Evolutionary conservation across 2,329 filamentous ascomycete genomes (phyloP).

Genomic region (Catunica adiposa): DNA sequence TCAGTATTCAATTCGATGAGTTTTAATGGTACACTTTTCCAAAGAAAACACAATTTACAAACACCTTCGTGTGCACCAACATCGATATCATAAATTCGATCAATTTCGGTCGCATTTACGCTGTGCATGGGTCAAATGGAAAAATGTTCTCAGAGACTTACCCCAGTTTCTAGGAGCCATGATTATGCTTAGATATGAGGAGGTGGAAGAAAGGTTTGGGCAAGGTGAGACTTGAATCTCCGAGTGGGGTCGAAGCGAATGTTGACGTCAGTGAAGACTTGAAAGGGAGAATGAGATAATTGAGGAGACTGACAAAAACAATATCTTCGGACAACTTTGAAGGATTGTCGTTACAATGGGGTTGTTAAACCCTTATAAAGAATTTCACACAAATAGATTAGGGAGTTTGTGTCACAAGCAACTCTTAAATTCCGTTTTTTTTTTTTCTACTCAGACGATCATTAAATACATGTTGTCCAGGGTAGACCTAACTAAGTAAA

Average conservation of each 20-base stretch:
- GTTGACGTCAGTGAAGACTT: neutral
- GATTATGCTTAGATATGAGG: neutral
- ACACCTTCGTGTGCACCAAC: conserved; percentile 23
- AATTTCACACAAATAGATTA: too few species aligned
- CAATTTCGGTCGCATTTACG: neutral
- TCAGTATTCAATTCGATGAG: neutral
- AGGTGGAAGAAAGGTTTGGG: neutral
- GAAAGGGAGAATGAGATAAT: neutral
- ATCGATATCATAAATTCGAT: conserved; percentile 20
- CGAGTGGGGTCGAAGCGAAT: neutral
- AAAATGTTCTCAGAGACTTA: neutral
- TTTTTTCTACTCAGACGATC: too few species aligned
- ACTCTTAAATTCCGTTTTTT: too few species aligned
- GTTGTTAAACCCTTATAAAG: too few species aligned
- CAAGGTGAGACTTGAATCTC: neutral
- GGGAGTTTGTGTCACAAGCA: too few species aligned
- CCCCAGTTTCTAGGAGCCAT: conserved; percentile 7
- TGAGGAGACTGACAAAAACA: neutral
- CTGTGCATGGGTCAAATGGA: neutral
- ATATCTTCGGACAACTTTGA: too few species aligned
- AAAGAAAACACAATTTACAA: conserved; percentile 14
- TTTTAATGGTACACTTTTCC: neutral
- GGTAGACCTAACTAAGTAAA: too few species aligned
- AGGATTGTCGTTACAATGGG: too few species aligned
- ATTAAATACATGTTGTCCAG: too few species aligned